Base-by-base conservation (phyloP, 83 land plant genomes). In the Picea abies region DNA sequence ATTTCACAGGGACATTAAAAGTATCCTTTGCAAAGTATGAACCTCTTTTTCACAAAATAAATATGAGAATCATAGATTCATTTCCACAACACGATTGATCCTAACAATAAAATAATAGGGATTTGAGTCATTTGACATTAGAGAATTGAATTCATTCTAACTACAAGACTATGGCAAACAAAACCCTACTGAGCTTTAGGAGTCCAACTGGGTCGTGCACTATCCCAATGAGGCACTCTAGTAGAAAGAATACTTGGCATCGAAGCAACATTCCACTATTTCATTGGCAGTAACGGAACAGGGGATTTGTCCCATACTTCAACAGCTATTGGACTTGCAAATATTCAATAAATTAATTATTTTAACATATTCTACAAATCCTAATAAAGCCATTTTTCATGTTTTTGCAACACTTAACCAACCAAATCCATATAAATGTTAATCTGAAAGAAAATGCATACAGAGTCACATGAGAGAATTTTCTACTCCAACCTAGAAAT, bases 241-340 rank as follows among this genome's bases (percentile, higher is more conserved):
- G 15, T n/a, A 35, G 1, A 1, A 9, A 44, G 67, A 11, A n/a
- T 79, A 37, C 23, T 37, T 62, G 81, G 15, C 0, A 20, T 17
- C 0, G 67, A 17, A 37, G 67, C 49, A 60, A 22, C 47, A 37
- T 60, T 49, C 67, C 44, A 61, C 81, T 19, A 62, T 76, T 1
- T 25, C 15, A 62, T 25, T 63, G 26, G 9, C 6, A 67, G 81
- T 25, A 62, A 19, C 11, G 87, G 89, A 58, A 86, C 86, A 23
- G 86, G 58, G 15, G 87, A 71, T 2, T 82, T 60, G 23, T 87
- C n/a, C n/a, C n/a, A n/a, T n/a, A n/a, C n/a, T n/a, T n/a, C n/a
- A n/a, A n/a, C n/a, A n/a, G n/a, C n/a, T n/a, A n/a, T n/a, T n/a
- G n/a, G n/a, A n/a, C n/a, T n/a, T n/a, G n/a, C n/a, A n/a, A n/a